A percentile compares a stretch with the other conserved stretches of the same genome.
Evolutionary conservation across 148 eudicot genomes (phyloP).

Genomic region (Persicaria tinctoria): DNA sequence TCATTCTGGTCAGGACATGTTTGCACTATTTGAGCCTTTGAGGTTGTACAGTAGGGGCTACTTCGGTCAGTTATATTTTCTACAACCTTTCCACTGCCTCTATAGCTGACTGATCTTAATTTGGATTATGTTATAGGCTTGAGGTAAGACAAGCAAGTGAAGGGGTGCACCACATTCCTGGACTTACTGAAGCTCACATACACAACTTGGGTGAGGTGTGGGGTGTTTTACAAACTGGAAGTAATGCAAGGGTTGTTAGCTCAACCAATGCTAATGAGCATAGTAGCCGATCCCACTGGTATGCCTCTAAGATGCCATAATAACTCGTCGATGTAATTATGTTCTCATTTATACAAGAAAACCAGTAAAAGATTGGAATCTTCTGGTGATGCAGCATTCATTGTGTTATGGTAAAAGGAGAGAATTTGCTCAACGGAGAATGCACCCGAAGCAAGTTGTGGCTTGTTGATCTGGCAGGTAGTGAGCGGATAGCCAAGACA

Average conservation of each 20-base stretch:
- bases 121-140: constrained; percentile 41
- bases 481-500: constrained; percentile 85
- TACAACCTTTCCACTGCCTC: too few relatives aligned
- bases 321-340: background rate
- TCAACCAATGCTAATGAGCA: constrained; percentile 89
- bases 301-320: constrained; percentile 10
- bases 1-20: background rate
- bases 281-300: constrained; percentile 99
- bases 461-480: constrained; percentile 92
- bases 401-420: constrained; percentile 93
- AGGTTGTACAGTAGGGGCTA: too few relatives aligned
- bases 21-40: background rate
- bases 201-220: constrained; percentile 74
- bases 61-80: too few relatives aligned
- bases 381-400: constrained; percentile 56
- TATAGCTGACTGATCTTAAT: too few relatives aligned
- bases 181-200: constrained; percentile 84
- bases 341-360: background rate
- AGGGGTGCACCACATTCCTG: constrained; percentile 86
- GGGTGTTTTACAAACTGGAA: constrained; percentile 81
- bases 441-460: constrained; percentile 88
- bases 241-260: constrained; percentile 86
- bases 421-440: constrained; percentile 75
- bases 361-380: background rate
- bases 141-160: constrained; percentile 79